Conservation (phyloP, 1,284 basidiomycete species). For the Ceratobasidium sp. region DNA sequence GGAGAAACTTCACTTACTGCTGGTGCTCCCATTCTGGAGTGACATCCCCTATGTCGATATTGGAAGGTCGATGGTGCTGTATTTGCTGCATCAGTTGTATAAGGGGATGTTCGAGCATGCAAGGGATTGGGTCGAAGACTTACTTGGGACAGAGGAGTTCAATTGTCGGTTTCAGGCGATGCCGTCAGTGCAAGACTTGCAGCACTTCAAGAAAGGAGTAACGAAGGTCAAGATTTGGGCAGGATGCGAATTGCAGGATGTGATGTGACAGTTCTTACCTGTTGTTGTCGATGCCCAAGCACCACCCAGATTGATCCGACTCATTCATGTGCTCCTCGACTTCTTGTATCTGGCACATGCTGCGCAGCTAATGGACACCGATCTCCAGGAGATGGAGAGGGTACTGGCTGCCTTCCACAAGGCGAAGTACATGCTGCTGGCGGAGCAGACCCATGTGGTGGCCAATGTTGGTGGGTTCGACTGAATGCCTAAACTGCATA, state of each 20-base stretch:
- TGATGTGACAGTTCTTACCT: neutral
- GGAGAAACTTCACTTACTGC: neutral
- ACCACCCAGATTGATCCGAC: neutral
- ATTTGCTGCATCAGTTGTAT: too few relatives aligned
- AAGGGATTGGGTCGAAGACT: neutral
- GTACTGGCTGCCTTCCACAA: neutral
- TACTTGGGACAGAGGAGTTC: neutral
- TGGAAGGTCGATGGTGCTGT: constrained; percentile 8
- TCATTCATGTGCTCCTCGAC: neutral
- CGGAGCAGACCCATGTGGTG: too few relatives aligned
- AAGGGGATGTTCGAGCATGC: constrained; percentile 17
- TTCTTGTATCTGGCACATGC: neutral
- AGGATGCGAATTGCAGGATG: neutral
- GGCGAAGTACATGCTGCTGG: neutral
- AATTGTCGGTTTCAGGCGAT: too few relatives aligned
- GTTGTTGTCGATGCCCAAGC: neutral
- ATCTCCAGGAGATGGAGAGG: neutral
- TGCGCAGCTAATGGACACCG: neutral
- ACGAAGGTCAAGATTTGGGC: neutral
- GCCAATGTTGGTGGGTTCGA: too few relatives aligned
- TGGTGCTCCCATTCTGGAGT: too few relatives aligned
- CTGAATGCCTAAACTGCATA: too few relatives aligned
- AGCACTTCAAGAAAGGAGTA: neutral
- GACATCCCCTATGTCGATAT: neutral
- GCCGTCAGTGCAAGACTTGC: neutral